These are phyloP conservation scores for Endogone sp. DNA, from an alignment of 192 early-diverging fungal genomes.

Conservation along the genomic window DNA sequence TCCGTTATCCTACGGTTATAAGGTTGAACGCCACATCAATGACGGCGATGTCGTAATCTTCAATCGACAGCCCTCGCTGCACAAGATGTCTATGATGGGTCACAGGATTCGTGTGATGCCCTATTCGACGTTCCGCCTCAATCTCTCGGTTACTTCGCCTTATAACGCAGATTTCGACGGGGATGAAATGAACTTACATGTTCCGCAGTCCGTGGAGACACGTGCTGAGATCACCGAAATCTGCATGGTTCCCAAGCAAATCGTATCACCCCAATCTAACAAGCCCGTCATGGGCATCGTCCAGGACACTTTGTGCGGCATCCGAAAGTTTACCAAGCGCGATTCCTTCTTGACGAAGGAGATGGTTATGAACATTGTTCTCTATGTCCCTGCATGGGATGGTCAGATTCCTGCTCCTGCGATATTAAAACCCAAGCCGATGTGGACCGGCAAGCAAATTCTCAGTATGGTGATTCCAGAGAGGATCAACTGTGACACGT, in stretches of 20 bases:
- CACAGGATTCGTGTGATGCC: slow-evolving; percentile 97
- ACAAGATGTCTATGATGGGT: slow-evolving; percentile 99
- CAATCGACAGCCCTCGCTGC: slow-evolving; percentile 97
- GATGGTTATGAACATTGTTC: slow-evolving; percentile 92
- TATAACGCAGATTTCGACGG: slow-evolving; percentile 99
- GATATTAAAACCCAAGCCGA: slow-evolving; percentile 91
- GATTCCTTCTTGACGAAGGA: slow-evolving; percentile 86
- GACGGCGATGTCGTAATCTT: slow-evolving; percentile 97
- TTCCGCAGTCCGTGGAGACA: slow-evolving; percentile 95
- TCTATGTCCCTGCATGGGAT: slow-evolving; percentile 98
- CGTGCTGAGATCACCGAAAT: slow-evolving; percentile 93
- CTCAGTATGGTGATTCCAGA: slow-evolving; percentile 88
- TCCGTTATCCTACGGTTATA: slow-evolving; percentile 85
- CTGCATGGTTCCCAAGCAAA: slow-evolving; percentile 97
- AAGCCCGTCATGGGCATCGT: slow-evolving; percentile 99
- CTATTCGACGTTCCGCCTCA: slow-evolving; percentile 97
- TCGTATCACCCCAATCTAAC: slow-evolving; percentile 96
- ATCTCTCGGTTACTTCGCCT: slow-evolving; percentile 94
- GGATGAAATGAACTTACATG: slow-evolving; percentile 99
- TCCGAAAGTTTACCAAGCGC: slow-evolving; percentile 92
- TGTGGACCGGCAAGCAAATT: slow-evolving; percentile 99
- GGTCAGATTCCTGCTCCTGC: slow-evolving; percentile 89
- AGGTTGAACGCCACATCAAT: slow-evolving; percentile 92
- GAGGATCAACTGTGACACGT: slow-evolving; percentile 86
- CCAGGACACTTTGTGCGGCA: slow-evolving; percentile 95